Conservation (phyloP, 345 rosid genomes). For the Rubroshorea leprosula region DNA sequence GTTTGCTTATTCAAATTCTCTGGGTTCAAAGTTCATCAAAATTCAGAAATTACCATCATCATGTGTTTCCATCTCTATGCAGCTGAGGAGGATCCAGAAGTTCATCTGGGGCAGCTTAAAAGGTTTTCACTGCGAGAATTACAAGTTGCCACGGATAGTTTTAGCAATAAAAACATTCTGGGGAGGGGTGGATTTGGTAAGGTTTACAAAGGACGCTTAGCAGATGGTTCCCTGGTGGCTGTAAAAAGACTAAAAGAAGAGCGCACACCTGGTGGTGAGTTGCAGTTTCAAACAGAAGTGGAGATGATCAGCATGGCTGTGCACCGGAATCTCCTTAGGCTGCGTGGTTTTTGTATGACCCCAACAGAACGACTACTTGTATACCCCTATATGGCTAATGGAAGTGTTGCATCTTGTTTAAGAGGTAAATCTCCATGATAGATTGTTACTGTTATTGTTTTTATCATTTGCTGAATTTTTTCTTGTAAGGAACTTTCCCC, state of each 20-base stretch:
- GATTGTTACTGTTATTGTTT: too few species aligned
- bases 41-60: not conserved
- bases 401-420: conserved; percentile 96
- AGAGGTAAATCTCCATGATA: conserved; percentile 45
- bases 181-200: conserved; percentile 99
- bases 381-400: conserved; percentile 98
- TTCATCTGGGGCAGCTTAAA: conserved; percentile 95
- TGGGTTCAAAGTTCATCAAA: not conserved
- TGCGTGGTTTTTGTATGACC: conserved; percentile 97
- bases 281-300: conserved; percentile 98
- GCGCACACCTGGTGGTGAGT: conserved; percentile 95
- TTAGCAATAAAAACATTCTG: conserved; percentile 86
- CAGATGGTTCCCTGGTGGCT: conserved; percentile 91
- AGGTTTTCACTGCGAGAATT: conserved; percentile 89
- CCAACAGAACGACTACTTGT: conserved; percentile 91
- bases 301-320: conserved; percentile 99
- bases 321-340: conserved; percentile 85
- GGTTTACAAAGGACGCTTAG: conserved; percentile 92
- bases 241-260: conserved; percentile 96
- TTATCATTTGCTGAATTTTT: not conserved
- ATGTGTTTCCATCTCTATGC: conserved; percentile 22
- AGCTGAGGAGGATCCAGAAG: conserved; percentile 99
- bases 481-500: too few species aligned
- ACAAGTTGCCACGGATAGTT: conserved; percentile 91
- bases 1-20: conserved; percentile 18